A percentile compares a stretch with the other conserved stretches of the same genome.
Evolutionary conservation across 2,329 filamentous ascomycete genomes (phyloP).

Genomic region (Dryadomyces quercus-mongolicae): DNA sequence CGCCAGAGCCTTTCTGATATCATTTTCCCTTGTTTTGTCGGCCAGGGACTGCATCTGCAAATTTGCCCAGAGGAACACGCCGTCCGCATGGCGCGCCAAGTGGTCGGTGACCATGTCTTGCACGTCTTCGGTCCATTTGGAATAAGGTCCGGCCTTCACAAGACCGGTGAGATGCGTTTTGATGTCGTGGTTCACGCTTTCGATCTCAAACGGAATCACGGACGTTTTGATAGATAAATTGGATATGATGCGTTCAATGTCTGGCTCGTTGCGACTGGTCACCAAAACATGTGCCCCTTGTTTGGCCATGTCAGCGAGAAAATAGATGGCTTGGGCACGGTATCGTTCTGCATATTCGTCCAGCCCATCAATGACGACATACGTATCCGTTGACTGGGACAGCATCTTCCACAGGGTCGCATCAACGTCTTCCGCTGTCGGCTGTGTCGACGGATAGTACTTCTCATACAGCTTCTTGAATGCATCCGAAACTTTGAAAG

Average conservation of each 20-base stretch:
- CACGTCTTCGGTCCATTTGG: not conserved
- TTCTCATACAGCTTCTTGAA: not conserved
- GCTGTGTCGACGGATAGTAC: not conserved
- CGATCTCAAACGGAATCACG: not conserved
- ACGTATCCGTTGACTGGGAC: not conserved
- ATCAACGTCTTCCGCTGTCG: not conserved
- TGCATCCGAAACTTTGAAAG: not conserved
- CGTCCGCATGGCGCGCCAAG: not conserved
- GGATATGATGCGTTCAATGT: not conserved
- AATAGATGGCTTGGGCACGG: not conserved
- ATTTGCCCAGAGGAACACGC: not conserved
- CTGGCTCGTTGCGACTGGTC: not conserved
- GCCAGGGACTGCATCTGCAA: not conserved
- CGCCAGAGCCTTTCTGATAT: not conserved
- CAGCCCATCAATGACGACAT: not conserved
- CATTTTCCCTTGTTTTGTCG: not conserved
- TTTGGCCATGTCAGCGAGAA: not conserved
- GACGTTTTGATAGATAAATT: not conserved
- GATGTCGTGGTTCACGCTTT: not conserved
- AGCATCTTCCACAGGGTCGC: not conserved
- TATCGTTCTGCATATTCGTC: conserved; percentile 1
- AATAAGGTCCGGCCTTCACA: not conserved
- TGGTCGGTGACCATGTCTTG: not conserved
- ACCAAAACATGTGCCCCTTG: not conserved
- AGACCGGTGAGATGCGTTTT: not conserved